Evolutionary conservation across 306 rosid genomes (phyloP).

Genomic region (Lathyrus oleraceus): DNA sequence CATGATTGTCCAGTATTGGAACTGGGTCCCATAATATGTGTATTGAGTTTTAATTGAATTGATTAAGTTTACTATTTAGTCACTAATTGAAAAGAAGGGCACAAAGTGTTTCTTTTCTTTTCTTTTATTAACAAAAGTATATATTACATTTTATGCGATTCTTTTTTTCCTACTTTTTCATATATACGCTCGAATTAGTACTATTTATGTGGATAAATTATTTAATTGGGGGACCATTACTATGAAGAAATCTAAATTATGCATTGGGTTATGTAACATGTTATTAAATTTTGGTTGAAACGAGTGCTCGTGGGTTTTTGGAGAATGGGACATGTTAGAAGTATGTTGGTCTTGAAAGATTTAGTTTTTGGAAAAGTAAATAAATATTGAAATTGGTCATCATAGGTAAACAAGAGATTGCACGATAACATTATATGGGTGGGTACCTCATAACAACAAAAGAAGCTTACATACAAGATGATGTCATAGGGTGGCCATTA

Average conservation of each 20-base stretch:
- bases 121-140: constrained; percentile 31
- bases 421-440: constrained; percentile 41
- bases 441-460: constrained; percentile 29
- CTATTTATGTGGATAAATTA: constrained; percentile 12
- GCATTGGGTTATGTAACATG: constrained; percentile 55
- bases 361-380: constrained; percentile 64
- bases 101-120: constrained; percentile 36
- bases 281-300: constrained; percentile 51
- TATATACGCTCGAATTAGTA: neutral
- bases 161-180: neutral
- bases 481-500: constrained; percentile 22
- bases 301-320: constrained; percentile 98
- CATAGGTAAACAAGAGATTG: constrained; percentile 32
- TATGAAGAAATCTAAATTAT: constrained; percentile 54
- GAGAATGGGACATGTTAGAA: constrained; percentile 82
- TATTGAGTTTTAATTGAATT: constrained; percentile 49
- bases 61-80: constrained; percentile 35
- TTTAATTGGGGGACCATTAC: constrained; percentile 54
- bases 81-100: constrained; percentile 47
- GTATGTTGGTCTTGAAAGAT: constrained; percentile 97
- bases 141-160: neutral
- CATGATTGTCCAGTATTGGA: constrained; percentile 49
- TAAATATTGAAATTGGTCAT: constrained; percentile 40
- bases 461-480: constrained; percentile 29
- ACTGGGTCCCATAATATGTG: constrained; percentile 63